These are phyloP conservation scores for Fraxinus paxiana DNA, from an alignment of 305 asterid species.

Conservation along the genomic window DNA sequence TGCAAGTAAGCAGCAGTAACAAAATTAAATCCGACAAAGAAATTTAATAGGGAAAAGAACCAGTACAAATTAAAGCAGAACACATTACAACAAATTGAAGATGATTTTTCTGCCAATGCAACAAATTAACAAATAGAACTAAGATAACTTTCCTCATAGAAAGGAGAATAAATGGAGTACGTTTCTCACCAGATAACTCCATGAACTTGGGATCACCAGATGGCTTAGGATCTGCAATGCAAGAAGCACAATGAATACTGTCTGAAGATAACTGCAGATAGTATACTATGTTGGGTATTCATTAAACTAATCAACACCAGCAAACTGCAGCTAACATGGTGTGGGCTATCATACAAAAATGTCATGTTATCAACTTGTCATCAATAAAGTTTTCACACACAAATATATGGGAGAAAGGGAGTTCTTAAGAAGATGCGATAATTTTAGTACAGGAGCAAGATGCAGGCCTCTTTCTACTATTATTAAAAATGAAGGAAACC, in stretches of 20 bases:
- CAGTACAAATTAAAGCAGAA: constrained; percentile 6
- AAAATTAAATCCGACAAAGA: constrained; percentile 7
- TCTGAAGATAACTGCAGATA: not conserved
- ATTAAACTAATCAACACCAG: not conserved
- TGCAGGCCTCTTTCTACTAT: not conserved
- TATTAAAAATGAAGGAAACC: not conserved
- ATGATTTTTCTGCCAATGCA: constrained; percentile 4
- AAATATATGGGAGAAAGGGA: constrained; percentile 2
- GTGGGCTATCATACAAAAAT: constrained; percentile 9
- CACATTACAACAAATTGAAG: not conserved
- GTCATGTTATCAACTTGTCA: constrained; percentile 7
- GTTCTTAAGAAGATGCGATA: not conserved
- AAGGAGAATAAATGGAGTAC: constrained; percentile 25
- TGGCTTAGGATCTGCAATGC: constrained; percentile 71
- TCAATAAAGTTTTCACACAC: not conserved
- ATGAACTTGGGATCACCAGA: constrained; percentile 70
- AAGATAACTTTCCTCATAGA: constrained; percentile 5
- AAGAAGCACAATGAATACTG: constrained; percentile 17
- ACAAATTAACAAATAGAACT: constrained; percentile 14
- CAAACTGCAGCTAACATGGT: not conserved
- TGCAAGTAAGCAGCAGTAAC: not conserved
- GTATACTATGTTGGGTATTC: not conserved
- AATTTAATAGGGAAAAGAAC: not conserved
- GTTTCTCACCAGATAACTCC: constrained; percentile 73
- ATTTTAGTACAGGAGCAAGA: not conserved